Base-by-base conservation (phyloP, 805 yeast genomes). In the Myxozyma udenii region DNA sequence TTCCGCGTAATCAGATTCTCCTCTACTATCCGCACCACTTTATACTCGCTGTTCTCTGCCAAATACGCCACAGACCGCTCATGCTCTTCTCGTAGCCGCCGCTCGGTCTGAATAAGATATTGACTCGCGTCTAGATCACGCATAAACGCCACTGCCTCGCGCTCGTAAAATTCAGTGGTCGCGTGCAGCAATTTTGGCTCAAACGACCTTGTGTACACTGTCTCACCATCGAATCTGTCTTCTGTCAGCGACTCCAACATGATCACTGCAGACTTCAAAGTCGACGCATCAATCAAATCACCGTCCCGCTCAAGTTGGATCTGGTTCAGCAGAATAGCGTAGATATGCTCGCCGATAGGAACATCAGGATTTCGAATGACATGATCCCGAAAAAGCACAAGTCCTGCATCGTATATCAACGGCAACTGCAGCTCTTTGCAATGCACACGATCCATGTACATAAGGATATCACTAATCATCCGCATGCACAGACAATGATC, bases 391-490 rank as follows among this genome's bases (percentile, higher is more conserved):
- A 87, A 89, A 6, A 82, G 66, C 28, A 76, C 76, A 22, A 88
- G 72, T 0, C 95, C 95, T 43, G 83, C 74, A 63, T 89, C 96
- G 63, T 83, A 84, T 1, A 84, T 74, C 51, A 82, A 70, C 3
- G 85, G 80, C 45, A 80, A 70, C 60, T 79, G 82, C 28, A 69
- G 67, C 57, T 84, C 90, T 58, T 80, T 82, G 24, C 89, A 85
- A 61, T 85, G 88, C 0, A 87, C 95, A 40, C 95, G 76, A 64
- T 89, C 95, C 64, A 90, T 68, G 63, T 89, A 89, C 85, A 89
- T 83, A 64, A 87, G 71, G 2, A 89, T 86, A 66, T 90, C 95
- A 61, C 90, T 78, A 40, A 87, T 78, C 76, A 87, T 80, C 57
- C 86, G 76, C 83, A 87, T 85, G 44, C 84, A 76, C 36, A 81